Evolutionary conservation across 495 filamentous ascomycete genomes (phyloP), one percentile per base, ranked within the genome.

Genomic region (Talaromyces thailandensis): DNA sequence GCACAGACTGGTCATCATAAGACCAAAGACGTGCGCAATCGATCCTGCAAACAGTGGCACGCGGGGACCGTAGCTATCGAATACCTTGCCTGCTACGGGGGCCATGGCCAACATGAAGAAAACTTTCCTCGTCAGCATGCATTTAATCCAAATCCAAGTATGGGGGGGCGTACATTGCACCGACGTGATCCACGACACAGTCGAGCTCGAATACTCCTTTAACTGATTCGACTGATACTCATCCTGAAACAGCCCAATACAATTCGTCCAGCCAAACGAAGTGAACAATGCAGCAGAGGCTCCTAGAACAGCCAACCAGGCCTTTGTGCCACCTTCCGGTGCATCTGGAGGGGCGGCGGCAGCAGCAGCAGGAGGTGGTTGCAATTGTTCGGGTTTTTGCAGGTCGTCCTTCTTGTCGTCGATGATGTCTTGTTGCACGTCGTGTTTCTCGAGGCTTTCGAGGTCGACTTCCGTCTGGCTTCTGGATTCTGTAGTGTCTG

Each of bases 41-140:
- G 83, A 82, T 6, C 89, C 89, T 2, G 74, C 69, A 0, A 53
- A 14, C 12, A 62, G 25, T 76, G 88, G 50, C 5, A 52, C 23
- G 5, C 81, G 77, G 5, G 90, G 88, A 4, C 89, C 89, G 62
- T 90, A 86, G 63, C 82, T 86, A 68, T 96, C 92, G 66, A 86
- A 92, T 16, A 92, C 62, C 31, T 85, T 87, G 3, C 89, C 90
- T 43, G 83, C 74, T 29, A 90, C 74, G 26, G 85, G 79, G 11
- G 87, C 86, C 61, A 71, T 56, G 16, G 64, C 40, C 12, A 62
- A 18, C 60, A 62, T 48, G 26, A 62, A 35, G 37, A 62, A 62
- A 28, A 35, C 55, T 57, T 18, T 18, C 6, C 48, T 51, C 28
- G 6, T 35, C 29, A 57, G 55, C 28, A 35, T 18, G 6, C 51